Evolutionary conservation across 371 early-diverging fungal genomes (phyloP).

Genomic region (Mortierella sp.): DNA sequence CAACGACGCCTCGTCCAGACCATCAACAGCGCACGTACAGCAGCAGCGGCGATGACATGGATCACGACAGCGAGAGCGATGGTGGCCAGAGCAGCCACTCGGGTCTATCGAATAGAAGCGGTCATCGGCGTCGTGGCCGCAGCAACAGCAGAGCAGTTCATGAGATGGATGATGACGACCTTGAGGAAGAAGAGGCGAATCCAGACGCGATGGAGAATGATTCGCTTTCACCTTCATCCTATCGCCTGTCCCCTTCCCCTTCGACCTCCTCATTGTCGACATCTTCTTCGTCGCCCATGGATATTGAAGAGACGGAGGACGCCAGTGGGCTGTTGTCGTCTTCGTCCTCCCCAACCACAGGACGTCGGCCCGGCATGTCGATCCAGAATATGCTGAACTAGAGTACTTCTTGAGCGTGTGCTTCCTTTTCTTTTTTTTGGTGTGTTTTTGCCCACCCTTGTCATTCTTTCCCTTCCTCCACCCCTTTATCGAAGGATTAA

Average conservation of each 20-base stretch:
- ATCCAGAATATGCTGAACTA: conserved; percentile 29
- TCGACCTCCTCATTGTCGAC: neutral
- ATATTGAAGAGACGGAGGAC: neutral
- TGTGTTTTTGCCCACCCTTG: neutral
- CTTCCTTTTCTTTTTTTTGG: neutral
- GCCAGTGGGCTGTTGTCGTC: neutral
- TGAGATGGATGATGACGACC: conserved; percentile 11
- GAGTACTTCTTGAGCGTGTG: neutral
- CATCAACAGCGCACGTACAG: neutral
- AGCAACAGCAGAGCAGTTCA: neutral
- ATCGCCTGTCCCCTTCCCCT: neutral
- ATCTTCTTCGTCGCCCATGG: neutral
- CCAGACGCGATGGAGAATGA: neutral
- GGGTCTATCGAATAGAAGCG: neutral
- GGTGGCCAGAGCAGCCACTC: neutral
- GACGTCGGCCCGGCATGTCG: conserved; percentile 23
- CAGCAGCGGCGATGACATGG: neutral
- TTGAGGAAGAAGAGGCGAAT: neutral
- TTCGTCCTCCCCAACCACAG: neutral
- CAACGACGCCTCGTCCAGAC: neutral
- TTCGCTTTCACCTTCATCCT: neutral
- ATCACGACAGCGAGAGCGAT: neutral
- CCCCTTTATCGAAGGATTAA: neutral
- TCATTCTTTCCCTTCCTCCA: neutral
- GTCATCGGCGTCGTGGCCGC: neutral